Percentiles rank a stretch among this genome's conserved stretches.
Evolutionary conservation across 805 yeast genomes (phyloP).

Genomic region (Pichia cabralensis): DNA sequence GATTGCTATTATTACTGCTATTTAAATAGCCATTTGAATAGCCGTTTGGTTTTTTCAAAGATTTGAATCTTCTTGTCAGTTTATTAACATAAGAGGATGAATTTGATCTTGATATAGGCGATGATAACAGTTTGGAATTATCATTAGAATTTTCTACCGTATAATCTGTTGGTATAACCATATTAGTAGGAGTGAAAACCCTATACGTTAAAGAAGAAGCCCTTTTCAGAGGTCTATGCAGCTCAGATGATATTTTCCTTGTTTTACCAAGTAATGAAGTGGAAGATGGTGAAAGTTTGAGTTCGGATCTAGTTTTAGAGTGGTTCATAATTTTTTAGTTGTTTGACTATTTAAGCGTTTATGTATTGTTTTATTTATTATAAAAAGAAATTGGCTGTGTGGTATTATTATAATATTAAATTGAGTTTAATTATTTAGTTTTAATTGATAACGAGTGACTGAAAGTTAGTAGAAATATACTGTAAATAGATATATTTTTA

Average conservation of each 20-base stretch:
- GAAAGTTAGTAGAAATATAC: too few relatives aligned
- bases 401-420: too few relatives aligned
- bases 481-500: too few relatives aligned
- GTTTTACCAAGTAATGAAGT: slow-evolving; percentile 5
- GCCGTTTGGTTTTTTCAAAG: slow-evolving; percentile 2
- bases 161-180: slow-evolving; percentile 1
- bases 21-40: too few relatives aligned
- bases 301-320: neutral
- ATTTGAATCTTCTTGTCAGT: slow-evolving; percentile 4
- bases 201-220: slow-evolving; percentile 21
- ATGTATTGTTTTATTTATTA: too few relatives aligned
- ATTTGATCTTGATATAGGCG: slow-evolving; percentile 10
- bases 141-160: slow-evolving; percentile 6
- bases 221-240: slow-evolving; percentile 21
- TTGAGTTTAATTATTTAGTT: too few relatives aligned
- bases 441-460: too few relatives aligned
- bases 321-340: slow-evolving; percentile 1
- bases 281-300: slow-evolving; percentile 3
- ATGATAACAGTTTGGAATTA: slow-evolving; percentile 7
- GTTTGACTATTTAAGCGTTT: too few relatives aligned
- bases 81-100: slow-evolving; percentile 2
- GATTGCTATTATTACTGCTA: too few relatives aligned
- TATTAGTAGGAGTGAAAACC: slow-evolving; percentile 14
- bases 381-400: too few relatives aligned
- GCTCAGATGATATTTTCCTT: slow-evolving; percentile 9